A percentile compares a stretch with the other conserved stretches of the same genome.
phyloP scores from a whole-genome alignment of 108 stramenopile species.

The Poteriospumella lacustris region DNA sequence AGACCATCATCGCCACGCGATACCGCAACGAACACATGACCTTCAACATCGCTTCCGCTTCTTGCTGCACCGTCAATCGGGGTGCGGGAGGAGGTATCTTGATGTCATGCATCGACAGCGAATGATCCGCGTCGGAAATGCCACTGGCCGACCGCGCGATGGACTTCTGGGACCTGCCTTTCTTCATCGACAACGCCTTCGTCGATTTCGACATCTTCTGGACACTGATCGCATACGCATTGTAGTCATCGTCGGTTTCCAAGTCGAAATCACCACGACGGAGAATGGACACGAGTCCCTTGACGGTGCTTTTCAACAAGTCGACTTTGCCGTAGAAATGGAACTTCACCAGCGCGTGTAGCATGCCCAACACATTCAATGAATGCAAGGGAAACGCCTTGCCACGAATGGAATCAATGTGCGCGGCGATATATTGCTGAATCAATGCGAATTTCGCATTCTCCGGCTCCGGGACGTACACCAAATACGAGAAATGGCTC shows the following conservation, averaged over 20 bases:
- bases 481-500: not conserved
- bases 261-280: not conserved
- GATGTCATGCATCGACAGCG: no score
- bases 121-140: no score
- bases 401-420: not conserved
- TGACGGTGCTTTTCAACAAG: not conserved
- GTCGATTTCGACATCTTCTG: not conserved
- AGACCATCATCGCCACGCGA: not conserved
- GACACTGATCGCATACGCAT: not conserved
- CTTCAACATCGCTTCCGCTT: not conserved
- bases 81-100: no score
- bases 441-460: not conserved
- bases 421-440: not conserved
- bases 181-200: not conserved
- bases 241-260: no score
- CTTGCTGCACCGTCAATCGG: no score
- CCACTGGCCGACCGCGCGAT: no score
- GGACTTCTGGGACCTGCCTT: no score
- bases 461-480: not conserved
- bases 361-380: not conserved
- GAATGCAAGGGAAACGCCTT: not conserved
- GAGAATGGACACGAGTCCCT: not conserved
- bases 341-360: conserved; percentile 1
- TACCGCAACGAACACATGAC: not conserved
- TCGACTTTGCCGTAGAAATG: conserved; percentile 20